Evolutionary conservation across 305 asterid genomes (phyloP), one percentile per base, ranked within the genome.

Genomic region (Galium porrigens): DNA sequence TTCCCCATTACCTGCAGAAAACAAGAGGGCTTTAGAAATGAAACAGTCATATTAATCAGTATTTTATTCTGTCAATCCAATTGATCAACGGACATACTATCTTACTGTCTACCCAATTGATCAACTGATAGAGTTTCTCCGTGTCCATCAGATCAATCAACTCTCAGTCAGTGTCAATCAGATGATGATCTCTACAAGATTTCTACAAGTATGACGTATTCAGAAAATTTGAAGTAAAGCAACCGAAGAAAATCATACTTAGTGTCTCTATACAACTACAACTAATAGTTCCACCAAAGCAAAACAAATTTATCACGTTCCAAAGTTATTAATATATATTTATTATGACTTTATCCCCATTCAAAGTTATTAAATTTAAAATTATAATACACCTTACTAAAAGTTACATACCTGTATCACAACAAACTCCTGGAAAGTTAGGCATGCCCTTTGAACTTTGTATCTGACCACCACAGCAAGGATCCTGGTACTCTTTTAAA

Each of bases 401-500:
- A 64, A 66, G 46, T 57, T 18, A 80, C 70, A 58, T 69, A 88
- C 95, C 96, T 86, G 88, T 65, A 74, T 70, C 71, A 41, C 6
- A 41, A 75, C 79, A 71, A 73, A 67, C 78, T 64, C 64, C 77
- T 63, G 67, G 55, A 60, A 41, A 39, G 65, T 67, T 74, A 55
- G 72, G 57, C 10, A 77, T 67, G 65, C 76, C 60, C 72, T 82
- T 81, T 62, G 83, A 70, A 76, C 76, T 77, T 62, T 70, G 68
- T 41, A 78, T 68, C 52, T 79, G 91, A 66, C 63, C 68, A 69
- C 72, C 76, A 72, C 68, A 37, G 61, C 75, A 81, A 62, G 81
- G 75, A 63, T 76, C 87, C 68, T 85, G 87, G 77, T 75, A 77
- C 72, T 81, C 87, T 73, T 72, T 88, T 60, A 90, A 80, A 76